Conservation (phyloP, 805 yeast species). For the Starmerella roubikii region DNA sequence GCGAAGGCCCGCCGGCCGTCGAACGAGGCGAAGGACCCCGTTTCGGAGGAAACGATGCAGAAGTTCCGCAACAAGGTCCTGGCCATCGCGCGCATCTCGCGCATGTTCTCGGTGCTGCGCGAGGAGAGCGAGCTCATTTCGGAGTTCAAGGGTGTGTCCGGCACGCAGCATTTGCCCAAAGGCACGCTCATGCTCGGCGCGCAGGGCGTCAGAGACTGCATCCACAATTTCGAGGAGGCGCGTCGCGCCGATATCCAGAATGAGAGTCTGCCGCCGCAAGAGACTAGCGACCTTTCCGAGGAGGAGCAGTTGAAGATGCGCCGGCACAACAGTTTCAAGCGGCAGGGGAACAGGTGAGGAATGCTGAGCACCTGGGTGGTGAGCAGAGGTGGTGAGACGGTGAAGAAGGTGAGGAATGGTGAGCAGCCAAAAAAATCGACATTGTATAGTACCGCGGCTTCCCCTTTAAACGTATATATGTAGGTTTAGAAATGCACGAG, state of each 20-base stretch:
- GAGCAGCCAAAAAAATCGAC: too few species aligned
- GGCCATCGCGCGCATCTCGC: slow-evolving; percentile 90
- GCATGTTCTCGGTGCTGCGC: slow-evolving; percentile 79
- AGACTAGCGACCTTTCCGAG: slow-evolving; percentile 38
- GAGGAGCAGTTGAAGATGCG: slow-evolving; percentile 32
- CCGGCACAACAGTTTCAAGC: slow-evolving; percentile 25
- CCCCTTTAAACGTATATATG: too few species aligned
- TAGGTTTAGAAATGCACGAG: too few species aligned
- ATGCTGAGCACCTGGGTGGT: too few species aligned
- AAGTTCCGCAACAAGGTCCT: slow-evolving; percentile 53
- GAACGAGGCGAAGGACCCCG: background rate
- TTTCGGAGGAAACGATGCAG: slow-evolving; percentile 26
- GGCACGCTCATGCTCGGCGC: slow-evolving; percentile 75
- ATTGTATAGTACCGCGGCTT: too few species aligned
- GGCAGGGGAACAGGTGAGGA: too few species aligned
- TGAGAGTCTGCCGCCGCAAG: slow-evolving; percentile 73
- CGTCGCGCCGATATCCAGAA: slow-evolving; percentile 63
- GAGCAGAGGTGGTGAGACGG: too few species aligned
- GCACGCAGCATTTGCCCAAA: slow-evolving; percentile 65
- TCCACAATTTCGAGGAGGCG: slow-evolving; percentile 71
- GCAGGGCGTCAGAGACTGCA: slow-evolving; percentile 58
- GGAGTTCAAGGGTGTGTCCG: slow-evolving; percentile 55
- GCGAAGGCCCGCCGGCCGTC: background rate
- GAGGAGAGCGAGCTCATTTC: slow-evolving; percentile 80
- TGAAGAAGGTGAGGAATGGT: too few species aligned